Evolutionary conservation across 129 eudicot genomes (phyloP), one percentile per base, ranked within the genome.

Genomic region (Pseudognaphalium luteoalbum): DNA sequence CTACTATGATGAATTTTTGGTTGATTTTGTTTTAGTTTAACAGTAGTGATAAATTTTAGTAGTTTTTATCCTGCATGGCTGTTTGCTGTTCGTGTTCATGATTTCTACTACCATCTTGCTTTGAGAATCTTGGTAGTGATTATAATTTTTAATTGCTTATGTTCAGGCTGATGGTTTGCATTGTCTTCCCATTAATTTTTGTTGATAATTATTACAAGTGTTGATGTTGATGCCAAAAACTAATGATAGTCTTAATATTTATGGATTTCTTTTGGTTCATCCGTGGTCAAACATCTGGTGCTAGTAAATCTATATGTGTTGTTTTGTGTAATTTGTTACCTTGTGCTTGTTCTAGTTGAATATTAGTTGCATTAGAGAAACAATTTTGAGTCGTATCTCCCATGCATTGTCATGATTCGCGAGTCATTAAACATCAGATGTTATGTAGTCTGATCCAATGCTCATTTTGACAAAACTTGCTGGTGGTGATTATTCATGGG

Each of bases 21-120:
- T 56, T 71, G 52, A 28, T 60, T 12, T 69, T 69, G 64, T 47
- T 32, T 69, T 29, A 30, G 51, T 39, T 65, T 69, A 35, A 47
- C 34, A n/a, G 30, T 21, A 22, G 73, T 37, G 41, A 54, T 54
- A 20, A 20, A 11, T 63, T 42, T 20, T 7, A 47, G 8, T 4
- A 44, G 15, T 50, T 74, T 14, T n/a, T 44, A 3, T 6, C n/a
- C 10, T 64, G 68, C 22, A 15, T 64, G 42, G 68, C 19, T 1
- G n/a, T 21, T 21, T 42, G 15, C 32, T 39, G 57, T 41, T 4
- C 62, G 3, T 57, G 62, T 61, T 10, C 3, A n/a, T 56, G 67
- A 57, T 20, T 39, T 3, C 59, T 59, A 44, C 28, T 35, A n/a
- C n/a, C 59, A 56, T 3, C 17, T 5, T 37, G 35, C 47, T 41